Percentiles rank a stretch among this genome's conserved stretches.
Conservation (phyloP, 1,284 basidiomycete species). For the Moesziomyces sp. region DNA sequence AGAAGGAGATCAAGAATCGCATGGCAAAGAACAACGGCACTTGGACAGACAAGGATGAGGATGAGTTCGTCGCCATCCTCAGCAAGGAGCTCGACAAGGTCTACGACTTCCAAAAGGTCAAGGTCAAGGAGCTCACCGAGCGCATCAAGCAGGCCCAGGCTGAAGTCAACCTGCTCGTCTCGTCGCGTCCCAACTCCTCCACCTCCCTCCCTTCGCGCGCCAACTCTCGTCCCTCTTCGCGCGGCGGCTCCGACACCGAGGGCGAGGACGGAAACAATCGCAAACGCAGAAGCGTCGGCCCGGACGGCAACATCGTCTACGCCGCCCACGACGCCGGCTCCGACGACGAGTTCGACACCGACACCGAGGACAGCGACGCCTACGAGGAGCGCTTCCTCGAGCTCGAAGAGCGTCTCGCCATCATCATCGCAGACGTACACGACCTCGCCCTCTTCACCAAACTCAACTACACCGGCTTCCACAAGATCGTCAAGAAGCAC, state of each 20-base stretch:
- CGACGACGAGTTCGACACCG: constrained; percentile 73
- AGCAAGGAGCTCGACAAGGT: constrained; percentile 93
- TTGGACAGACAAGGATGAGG: constrained; percentile 68
- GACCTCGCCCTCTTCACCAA: constrained; percentile 93
- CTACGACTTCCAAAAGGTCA: constrained; percentile 90
- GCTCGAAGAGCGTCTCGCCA: constrained; percentile 94
- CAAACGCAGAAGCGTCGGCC: constrained; percentile 29
- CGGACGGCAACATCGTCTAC: constrained; percentile 71
- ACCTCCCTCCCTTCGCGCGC: constrained; percentile 51
- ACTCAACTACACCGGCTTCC: constrained; percentile 92
- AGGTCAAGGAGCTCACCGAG: constrained; percentile 70
- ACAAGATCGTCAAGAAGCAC: constrained; percentile 98
- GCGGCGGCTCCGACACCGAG: constrained; percentile 40
- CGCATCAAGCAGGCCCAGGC: constrained; percentile 66
- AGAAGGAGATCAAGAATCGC: constrained; percentile 67
- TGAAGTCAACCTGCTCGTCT: constrained; percentile 65
- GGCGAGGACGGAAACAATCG: constrained; percentile 17
- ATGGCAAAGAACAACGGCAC: constrained; percentile 61
- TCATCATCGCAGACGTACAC: constrained; percentile 96
- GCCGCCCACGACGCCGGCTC: constrained; percentile 71
- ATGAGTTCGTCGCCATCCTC: constrained; percentile 70
- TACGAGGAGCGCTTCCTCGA: constrained; percentile 88
- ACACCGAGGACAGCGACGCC: constrained; percentile 77
- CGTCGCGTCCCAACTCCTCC: constrained; percentile 53
- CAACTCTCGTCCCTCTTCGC: constrained; percentile 29